Evolutionary conservation across 208 protist species (phyloP), one percentile per base, ranked within the genome.

Genomic region (Trypanosoma caninum): DNA sequence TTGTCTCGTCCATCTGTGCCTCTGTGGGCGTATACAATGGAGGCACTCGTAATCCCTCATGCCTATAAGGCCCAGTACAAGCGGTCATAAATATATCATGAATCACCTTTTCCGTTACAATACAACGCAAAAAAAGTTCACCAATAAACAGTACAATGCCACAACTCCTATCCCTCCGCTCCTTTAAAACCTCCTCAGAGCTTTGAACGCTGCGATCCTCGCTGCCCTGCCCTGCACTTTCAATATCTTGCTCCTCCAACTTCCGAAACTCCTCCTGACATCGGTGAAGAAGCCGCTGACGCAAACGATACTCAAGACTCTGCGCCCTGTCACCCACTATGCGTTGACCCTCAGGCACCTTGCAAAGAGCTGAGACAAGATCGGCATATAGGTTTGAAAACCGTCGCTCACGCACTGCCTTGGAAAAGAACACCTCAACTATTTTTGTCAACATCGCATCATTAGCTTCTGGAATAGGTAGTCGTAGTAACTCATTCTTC

Each of bases 381-480:
- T 89, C 78, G 11, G 84, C 84, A 65, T 94, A 94, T 42, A 53
- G 69, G 57, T 76, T 66, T 13, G 79, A 75, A 63, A 92, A 94
- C 59, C 84, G 70, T 50, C 68, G 81, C 66, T 94, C 88, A 16
- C 65, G 64, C 41, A 94, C 78, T 22, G 82, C 84, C 64, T 94
- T 94, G 16, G 47, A 66, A 59, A 91, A 87, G 65, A 94, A 92
- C n/a, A 84, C 70, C 31, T 83, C 62, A 1, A 92, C 84, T 40
- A 94, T 80, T 27, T 83, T 79, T 40, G 68, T 63, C 20, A 94
- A 57, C 72, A 84, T 73, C 47, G 80, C 71, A 35, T 76, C 71
- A 65, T 76, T 89, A 4, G 84, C 82, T 51, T 91, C 84, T 0
- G 88, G 84, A 53, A 92, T 86, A 23, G 88, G 88, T 53, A 94